A percentile compares a stretch with the other conserved stretches of the same genome.
Conservation (phyloP, 1,284 basidiomycete species). For the Cutaneotrichosporon sp. region DNA sequence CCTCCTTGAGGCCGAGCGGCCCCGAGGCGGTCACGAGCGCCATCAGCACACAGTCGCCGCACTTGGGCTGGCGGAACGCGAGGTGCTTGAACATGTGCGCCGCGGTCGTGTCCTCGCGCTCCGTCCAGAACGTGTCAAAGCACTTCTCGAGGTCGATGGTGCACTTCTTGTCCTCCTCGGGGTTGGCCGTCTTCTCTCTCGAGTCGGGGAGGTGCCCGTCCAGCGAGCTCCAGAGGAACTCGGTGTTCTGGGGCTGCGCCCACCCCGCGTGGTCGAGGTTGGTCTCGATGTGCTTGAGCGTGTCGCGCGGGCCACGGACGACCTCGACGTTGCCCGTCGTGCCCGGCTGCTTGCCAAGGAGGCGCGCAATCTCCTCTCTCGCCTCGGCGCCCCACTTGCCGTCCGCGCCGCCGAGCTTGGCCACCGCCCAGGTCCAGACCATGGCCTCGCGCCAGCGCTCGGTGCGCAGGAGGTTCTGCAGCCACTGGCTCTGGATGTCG, state of each 20-base stretch:
- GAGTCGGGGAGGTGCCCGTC: too few relatives aligned
- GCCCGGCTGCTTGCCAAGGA: too few relatives aligned
- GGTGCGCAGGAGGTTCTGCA: slow-evolving; percentile 38
- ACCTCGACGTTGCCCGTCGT: slow-evolving; percentile 38
- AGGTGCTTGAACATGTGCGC: slow-evolving; percentile 58
- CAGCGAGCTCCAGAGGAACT: slow-evolving; percentile 16
- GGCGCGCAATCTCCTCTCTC: slow-evolving; percentile 14
- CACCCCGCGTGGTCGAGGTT: slow-evolving; percentile 43
- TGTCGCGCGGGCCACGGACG: slow-evolving; percentile 43
- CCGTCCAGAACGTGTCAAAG: slow-evolving; percentile 50
- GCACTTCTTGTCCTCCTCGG: slow-evolving; percentile 28
- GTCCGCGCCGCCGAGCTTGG: slow-evolving; percentile 35
- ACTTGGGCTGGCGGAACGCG: slow-evolving; percentile 56
- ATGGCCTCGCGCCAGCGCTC: slow-evolving; percentile 53
- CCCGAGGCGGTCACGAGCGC: slow-evolving; percentile 58
- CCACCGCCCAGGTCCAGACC: slow-evolving; percentile 49
- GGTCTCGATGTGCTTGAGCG: slow-evolving; percentile 33
- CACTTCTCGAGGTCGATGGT: slow-evolving; percentile 48
- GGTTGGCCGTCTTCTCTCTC: too few relatives aligned
- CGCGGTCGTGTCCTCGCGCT: slow-evolving; percentile 32
- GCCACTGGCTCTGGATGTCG: slow-evolving; percentile 50
- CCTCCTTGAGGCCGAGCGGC: slow-evolving; percentile 55
- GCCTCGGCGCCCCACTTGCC: slow-evolving; percentile 37
- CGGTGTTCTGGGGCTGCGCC: slow-evolving; percentile 40
- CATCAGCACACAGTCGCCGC: slow-evolving; percentile 60